Evolutionary conservation across 208 protist genomes (phyloP), one percentile per base, ranked within the genome.

Genomic region (Wallacemonas collosoma): DNA sequence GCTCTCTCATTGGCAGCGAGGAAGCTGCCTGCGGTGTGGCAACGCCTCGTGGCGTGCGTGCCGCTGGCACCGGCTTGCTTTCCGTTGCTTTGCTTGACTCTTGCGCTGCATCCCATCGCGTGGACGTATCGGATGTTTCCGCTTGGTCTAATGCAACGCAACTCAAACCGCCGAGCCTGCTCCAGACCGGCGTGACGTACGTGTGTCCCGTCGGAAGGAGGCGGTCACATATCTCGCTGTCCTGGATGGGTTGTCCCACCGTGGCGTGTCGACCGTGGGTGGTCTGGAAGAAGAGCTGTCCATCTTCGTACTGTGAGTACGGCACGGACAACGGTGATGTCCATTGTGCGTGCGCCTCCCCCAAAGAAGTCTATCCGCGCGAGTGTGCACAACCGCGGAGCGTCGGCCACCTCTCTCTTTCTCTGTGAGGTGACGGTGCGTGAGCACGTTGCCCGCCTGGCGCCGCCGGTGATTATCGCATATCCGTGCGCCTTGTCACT

Each of bases 171-270:
- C 56, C 43, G 36, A 7, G 7, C 8, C 7, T 62, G 17, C 43
- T 62, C 15, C 56, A 62, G 26, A 62, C 56, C 35, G 56, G 36
- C 17, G 35, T 62, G 8, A 62, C 56, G 15, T 26, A 8, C 56
- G n/a, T n/a, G 36, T 62, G 12, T 6, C 38, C 12, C 26, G 7
- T 7, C 38, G 38, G 17, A 14, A 4, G 56, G 3, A 8, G 9
- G 38, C 15, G 12, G 26, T n/a, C 38, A 41, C 7, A 4, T 12
- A 35, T 38, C 56, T 62, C 12, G 5, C 9, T 43, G 56, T 14
- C 26, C 36, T 62, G 36, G 8, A 62, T 26, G 12, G 38, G 26
- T 6, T 6, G 6, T 43, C 38, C 38, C 43, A 38, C 35, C 5
- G 36, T 38, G 15, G 7, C 8, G 6, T 62, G 26, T 7, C 7